Percentiles rank a stretch among this genome's conserved stretches.
Conservation (phyloP, 495 filamentous ascomycete genomes). For the Barbatosphaeria neglecta region DNA sequence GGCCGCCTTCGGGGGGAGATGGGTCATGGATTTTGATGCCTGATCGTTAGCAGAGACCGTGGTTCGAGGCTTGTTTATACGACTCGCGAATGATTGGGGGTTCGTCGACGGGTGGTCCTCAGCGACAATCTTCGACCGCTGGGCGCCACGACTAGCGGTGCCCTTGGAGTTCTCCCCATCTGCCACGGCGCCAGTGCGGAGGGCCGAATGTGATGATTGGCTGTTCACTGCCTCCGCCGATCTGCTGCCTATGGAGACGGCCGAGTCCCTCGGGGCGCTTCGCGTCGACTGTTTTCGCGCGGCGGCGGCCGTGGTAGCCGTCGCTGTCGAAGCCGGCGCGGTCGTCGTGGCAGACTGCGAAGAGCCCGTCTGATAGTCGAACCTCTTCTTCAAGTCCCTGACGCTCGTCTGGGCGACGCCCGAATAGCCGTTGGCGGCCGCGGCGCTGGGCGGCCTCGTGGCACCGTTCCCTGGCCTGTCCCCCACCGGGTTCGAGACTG, state of each 20-base stretch:
- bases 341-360: conserved; percentile 6
- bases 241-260: conserved; percentile 13
- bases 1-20: conserved; percentile 20
- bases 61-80: conserved; percentile 34
- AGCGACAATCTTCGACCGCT: conserved; percentile 24
- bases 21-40: conserved; percentile 34
- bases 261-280: conserved; percentile 17
- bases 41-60: conserved; percentile 22
- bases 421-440: conserved; percentile 9
- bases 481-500: conserved; percentile 39
- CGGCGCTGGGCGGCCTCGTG: conserved; percentile 14
- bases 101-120: conserved; percentile 34
- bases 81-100: conserved; percentile 41
- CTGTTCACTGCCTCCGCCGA: conserved; percentile 13
- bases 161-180: conserved; percentile 19
- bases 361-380: conserved; percentile 28
- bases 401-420: conserved; percentile 31
- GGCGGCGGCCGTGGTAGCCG: too few relatives aligned
- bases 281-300: conserved; percentile 24
- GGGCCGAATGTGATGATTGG: conserved; percentile 19
- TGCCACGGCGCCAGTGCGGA: conserved; percentile 22
- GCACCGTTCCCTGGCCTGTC: conserved; percentile 14
- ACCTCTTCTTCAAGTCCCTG: conserved; percentile 43
- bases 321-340: too few relatives aligned
- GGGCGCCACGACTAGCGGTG: conserved; percentile 18